Evolutionary conservation across 225 moss, liverwort and hornwort genomes (phyloP).

Genomic region (Physcomitrellopsis africana): DNA sequence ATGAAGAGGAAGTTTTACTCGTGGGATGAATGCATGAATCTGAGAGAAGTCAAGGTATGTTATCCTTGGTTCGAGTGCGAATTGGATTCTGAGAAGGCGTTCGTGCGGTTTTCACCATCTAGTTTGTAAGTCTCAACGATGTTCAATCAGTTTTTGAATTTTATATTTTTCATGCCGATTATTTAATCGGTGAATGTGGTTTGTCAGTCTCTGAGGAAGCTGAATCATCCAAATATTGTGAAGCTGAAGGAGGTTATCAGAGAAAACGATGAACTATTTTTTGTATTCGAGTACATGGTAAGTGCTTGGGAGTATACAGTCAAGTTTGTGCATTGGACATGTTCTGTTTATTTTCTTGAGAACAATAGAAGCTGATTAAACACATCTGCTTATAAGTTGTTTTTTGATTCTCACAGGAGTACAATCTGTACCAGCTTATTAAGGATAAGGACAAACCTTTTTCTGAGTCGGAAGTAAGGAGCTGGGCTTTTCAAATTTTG

Average conservation of each 20-base stretch:
- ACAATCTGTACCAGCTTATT: slow-evolving; percentile 87
- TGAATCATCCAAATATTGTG: slow-evolving; percentile 91
- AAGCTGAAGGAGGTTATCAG: slow-evolving; percentile 90
- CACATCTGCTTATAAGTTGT: background rate
- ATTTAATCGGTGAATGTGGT: background rate
- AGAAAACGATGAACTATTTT: slow-evolving; percentile 88
- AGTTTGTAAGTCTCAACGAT: too few relatives aligned
- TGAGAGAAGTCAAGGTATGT: slow-evolving; percentile 88
- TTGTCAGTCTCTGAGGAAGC: slow-evolving; percentile 78
- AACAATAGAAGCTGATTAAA: background rate
- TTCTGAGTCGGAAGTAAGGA: slow-evolving; percentile 74
- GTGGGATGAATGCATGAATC: slow-evolving; percentile 91
- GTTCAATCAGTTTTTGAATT: too few relatives aligned
- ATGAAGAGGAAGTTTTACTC: slow-evolving; percentile 95
- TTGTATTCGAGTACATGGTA: slow-evolving; percentile 93
- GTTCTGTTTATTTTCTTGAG: background rate
- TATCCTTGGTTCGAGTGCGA: background rate
- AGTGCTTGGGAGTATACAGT: background rate
- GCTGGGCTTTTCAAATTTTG: slow-evolving; percentile 80
- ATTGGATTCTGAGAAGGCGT: too few relatives aligned
- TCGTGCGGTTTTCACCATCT: background rate
- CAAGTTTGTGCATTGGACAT: too few relatives aligned
- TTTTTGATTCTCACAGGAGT: slow-evolving; percentile 49
- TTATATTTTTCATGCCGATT: too few relatives aligned
- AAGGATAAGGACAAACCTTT: slow-evolving; percentile 81